Base-by-base conservation (phyloP, 805 yeast genomes). In the Scheffersomyces ergatensis region DNA sequence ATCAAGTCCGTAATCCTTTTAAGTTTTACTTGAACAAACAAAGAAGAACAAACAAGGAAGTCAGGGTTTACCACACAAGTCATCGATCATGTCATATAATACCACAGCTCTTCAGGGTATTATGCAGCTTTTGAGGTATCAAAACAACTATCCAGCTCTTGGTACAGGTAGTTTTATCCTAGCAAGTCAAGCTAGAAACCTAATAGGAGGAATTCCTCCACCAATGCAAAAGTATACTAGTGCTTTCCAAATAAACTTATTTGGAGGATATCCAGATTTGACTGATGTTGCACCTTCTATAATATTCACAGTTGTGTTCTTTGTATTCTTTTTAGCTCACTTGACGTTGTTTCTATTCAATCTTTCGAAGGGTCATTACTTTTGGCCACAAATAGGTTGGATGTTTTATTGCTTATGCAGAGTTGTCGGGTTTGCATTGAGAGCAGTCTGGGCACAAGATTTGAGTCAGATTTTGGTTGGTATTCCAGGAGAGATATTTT, bases 391-490 rank as follows among this genome's bases (percentile, higher is more conserved):
- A 3, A 49, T 81, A 13, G 79, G 77, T 2, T 73, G 82, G 53
- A 69, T 72, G 1, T 67, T 76, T 47, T 82, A 81, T 56, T 70
- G 79, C 43, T 41, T 72, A 2, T 47, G 79, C 53, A 71, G 83
- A 57, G 60, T 75, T 46, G 47, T 83, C 30, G 90, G 89, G 1
- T 85, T 71, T 53, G 74, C 76, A 1, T 48, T 79, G 43, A 70
- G 92, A 54, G 60, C 77, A 30, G 63, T 60, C 11, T 85, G 90
- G 89, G 72, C 79, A 13, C 55, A 65, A n/a, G 71, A 80, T 48
- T 57, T 78, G 14, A 59, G 75, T 27, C 54, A 54, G 23, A 53
- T 81, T 24, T 56, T 63, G 14, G 46, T 63, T 20, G 92, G 87
- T 27, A 65, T 84, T 36, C 71, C 83, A 2, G 70, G 80, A 2